Evolutionary conservation across 129 eudicot genomes (phyloP).

Genomic region (Ambrosia trifida): DNA sequence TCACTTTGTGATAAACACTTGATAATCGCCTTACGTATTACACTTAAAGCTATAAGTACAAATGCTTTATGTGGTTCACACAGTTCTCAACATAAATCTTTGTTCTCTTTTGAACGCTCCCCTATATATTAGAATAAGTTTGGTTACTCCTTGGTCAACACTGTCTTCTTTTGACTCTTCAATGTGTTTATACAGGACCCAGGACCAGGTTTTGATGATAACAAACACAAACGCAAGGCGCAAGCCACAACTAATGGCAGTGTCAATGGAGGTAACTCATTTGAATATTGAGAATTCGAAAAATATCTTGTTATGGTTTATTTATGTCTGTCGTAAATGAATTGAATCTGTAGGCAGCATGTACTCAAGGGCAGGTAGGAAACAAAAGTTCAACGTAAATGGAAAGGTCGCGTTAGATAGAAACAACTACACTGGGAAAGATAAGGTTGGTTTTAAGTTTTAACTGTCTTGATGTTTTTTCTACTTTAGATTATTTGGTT

Average conservation of each 20-base stretch:
- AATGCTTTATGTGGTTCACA: no score
- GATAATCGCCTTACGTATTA: background rate
- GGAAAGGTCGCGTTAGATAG: conserved; percentile 29
- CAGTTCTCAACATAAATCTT: no score
- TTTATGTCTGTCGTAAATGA: background rate
- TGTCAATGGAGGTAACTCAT: conserved; percentile 44
- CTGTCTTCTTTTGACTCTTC: background rate
- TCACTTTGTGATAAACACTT: background rate
- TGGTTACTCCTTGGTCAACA: conserved; percentile 3
- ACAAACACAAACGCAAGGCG: conserved; percentile 46
- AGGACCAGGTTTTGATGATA: conserved; percentile 41
- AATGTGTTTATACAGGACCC: conserved; percentile 56
- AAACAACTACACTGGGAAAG: conserved; percentile 23
- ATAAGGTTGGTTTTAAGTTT: conserved; percentile 46
- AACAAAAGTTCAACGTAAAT: conserved; percentile 33
- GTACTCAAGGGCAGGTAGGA: conserved; percentile 34
- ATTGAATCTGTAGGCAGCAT: conserved; percentile 45
- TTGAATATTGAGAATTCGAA: conserved; percentile 11
- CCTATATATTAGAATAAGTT: background rate
- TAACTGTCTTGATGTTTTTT: conserved; percentile 14
- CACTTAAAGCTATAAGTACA: no score
- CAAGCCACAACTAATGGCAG: conserved; percentile 32
- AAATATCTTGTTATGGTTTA: background rate
- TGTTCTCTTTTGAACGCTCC: no score
- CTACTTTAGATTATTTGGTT: background rate